Conservation (phyloP, 23 red algal species). For the Cyanidiococcus yangmingshanensis region DNA sequence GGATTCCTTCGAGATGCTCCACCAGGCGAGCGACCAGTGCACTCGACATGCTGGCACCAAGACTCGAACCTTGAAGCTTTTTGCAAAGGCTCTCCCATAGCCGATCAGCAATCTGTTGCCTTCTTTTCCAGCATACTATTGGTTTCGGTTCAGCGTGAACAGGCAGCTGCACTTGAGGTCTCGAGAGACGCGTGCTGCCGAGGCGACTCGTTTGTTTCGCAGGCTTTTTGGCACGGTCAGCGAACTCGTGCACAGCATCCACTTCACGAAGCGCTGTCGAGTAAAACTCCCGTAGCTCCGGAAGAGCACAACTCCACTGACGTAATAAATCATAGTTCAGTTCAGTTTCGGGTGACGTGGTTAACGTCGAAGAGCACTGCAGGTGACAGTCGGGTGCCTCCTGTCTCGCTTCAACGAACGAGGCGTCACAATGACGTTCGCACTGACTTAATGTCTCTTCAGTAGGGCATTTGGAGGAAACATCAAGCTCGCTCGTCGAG, state of each 20-base stretch:
- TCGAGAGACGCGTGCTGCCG: not conserved
- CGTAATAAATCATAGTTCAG: not conserved
- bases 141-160: conserved; percentile 2
- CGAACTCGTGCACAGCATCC: not conserved
- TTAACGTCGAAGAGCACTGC: too few species aligned
- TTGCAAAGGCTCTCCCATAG: not conserved
- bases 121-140: not conserved
- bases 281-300: not conserved
- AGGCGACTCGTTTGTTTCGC: not conserved
- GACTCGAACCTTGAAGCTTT: not conserved
- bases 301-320: not conserved
- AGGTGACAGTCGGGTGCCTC: too few species aligned
- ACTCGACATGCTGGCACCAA: not conserved
- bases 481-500: too few species aligned
- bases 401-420: too few species aligned
- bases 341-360: not conserved
- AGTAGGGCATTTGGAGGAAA: too few species aligned
- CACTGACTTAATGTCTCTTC: too few species aligned
- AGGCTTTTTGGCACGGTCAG: not conserved
- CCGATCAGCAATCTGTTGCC: not conserved
- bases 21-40: not conserved
- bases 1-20: not conserved
- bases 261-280: not conserved
- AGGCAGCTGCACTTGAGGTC: not conserved
- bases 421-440: too few species aligned